Evolutionary conservation across 2,329 filamentous ascomycete species (phyloP).

Genomic region (Hirsutella thompsonii): DNA sequence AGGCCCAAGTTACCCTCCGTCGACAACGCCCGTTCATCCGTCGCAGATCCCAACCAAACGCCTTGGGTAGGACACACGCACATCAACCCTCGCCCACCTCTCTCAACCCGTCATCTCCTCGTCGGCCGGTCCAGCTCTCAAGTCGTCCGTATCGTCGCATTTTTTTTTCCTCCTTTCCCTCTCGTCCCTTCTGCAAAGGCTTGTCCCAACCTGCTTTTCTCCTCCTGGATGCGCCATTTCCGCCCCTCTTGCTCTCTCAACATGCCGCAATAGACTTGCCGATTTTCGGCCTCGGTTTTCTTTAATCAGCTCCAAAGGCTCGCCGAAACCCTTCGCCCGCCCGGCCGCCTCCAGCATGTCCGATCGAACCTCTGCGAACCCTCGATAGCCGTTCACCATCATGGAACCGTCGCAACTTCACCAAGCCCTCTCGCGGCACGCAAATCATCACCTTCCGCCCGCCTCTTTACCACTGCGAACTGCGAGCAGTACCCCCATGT

Average conservation of each 20-base stretch:
- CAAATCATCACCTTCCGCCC: slow-evolving; percentile 20
- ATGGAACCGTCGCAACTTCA: slow-evolving; percentile 7
- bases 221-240: no score
- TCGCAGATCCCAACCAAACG: slow-evolving; percentile 1
- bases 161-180: background rate
- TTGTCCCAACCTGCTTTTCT: no score
- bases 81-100: background rate
- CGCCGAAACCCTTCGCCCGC: slow-evolving; percentile 2
- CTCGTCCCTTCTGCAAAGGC: no score
- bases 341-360: slow-evolving; percentile 6
- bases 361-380: slow-evolving; percentile 3
- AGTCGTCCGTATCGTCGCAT: background rate
- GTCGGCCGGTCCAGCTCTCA: background rate
- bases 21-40: background rate
- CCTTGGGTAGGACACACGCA: background rate
- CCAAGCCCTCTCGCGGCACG: slow-evolving; percentile 13
- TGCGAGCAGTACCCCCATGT: slow-evolving; percentile 43
- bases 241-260: background rate
- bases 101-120: background rate
- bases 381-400: slow-evolving; percentile 2
- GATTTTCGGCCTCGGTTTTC: slow-evolving; percentile 3
- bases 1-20: no score
- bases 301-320: slow-evolving; percentile 3
- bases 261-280: slow-evolving; percentile 7
- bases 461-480: slow-evolving; percentile 29